Evolutionary conservation across 495 filamentous ascomycete species (phyloP).

Genomic region (Astrothelium subdiscretum): DNA sequence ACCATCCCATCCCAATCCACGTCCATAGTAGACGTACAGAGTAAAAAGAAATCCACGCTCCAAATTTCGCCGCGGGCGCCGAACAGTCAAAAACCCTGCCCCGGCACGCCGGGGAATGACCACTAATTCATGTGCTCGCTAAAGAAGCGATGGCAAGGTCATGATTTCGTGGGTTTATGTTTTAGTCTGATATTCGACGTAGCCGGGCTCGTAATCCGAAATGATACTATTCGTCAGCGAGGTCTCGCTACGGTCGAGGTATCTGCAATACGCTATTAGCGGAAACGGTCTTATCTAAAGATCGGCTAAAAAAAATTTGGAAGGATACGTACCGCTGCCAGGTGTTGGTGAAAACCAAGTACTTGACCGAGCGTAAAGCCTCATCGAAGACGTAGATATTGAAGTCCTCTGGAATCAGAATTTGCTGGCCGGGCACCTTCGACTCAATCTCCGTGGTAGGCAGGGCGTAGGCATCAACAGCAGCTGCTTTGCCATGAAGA

Average conservation of each 20-base stretch:
- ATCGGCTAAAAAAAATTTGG: background rate
- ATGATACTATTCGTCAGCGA: background rate
- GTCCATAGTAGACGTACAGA: no score
- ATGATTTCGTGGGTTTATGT: background rate
- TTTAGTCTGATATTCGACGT: background rate
- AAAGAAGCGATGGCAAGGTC: no score
- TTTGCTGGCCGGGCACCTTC: background rate
- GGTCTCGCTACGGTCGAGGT: background rate
- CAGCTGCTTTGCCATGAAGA: background rate
- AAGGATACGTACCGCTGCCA: conserved; percentile 16
- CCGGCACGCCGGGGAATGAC: no score
- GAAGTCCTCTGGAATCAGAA: conserved; percentile 15
- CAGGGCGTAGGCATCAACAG: background rate
- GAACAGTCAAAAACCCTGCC: no score
- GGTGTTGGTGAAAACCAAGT: conserved; percentile 26
- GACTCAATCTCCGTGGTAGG: conserved; percentile 4
- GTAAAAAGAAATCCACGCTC: no score
- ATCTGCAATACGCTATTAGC: background rate
- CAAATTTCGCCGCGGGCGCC: no score
- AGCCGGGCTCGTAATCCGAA: background rate
- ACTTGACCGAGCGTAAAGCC: conserved; percentile 23
- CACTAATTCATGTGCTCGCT: no score
- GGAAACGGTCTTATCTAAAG: background rate
- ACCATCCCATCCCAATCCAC: no score
- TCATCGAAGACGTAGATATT: conserved; percentile 20